Evolutionary conservation across 108 stramenopile species (phyloP).

Genomic region (Nitzschia inconspicua): DNA sequence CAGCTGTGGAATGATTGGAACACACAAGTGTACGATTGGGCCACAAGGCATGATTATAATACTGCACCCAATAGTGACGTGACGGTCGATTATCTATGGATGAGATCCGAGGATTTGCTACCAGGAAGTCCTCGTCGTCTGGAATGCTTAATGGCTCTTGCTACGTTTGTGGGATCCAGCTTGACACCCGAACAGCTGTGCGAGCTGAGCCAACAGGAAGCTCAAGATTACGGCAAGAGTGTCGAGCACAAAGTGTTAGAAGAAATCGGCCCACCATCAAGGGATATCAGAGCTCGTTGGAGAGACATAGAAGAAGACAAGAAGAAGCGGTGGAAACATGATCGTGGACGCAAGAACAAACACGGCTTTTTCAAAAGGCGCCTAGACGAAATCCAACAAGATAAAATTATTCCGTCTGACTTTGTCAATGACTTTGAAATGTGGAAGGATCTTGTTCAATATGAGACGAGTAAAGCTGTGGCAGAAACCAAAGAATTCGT

Average conservation of each 20-base stretch:
- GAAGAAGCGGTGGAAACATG: background rate
- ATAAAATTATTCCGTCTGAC: background rate
- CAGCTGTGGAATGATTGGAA: slow-evolving; percentile 62
- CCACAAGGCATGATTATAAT: background rate
- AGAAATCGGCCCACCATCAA: no score
- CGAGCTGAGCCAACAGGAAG: slow-evolving; percentile 16
- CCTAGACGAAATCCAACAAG: background rate
- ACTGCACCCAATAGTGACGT: background rate
- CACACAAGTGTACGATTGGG: slow-evolving; percentile 13
- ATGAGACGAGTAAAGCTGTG: no score
- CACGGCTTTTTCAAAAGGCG: background rate
- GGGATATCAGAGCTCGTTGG: no score
- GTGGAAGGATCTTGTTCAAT: no score
- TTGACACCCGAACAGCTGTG: slow-evolving; percentile 21
- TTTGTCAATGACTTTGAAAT: background rate
- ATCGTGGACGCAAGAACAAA: background rate
- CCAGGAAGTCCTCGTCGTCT: slow-evolving; percentile 14
- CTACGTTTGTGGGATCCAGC: slow-evolving; percentile 31
- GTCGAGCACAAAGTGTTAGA: background rate
- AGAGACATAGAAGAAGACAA: background rate
- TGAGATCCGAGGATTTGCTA: slow-evolving; percentile 40
- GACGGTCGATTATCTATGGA: slow-evolving; percentile 22
- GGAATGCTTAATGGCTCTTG: slow-evolving; percentile 16
- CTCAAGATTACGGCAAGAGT: slow-evolving; percentile 33
- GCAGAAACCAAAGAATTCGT: no score